Evolutionary conservation across 805 yeast genomes (phyloP), one percentile per base, ranked within the genome.

Genomic region (Schizosaccharomyces osmophilus): DNA sequence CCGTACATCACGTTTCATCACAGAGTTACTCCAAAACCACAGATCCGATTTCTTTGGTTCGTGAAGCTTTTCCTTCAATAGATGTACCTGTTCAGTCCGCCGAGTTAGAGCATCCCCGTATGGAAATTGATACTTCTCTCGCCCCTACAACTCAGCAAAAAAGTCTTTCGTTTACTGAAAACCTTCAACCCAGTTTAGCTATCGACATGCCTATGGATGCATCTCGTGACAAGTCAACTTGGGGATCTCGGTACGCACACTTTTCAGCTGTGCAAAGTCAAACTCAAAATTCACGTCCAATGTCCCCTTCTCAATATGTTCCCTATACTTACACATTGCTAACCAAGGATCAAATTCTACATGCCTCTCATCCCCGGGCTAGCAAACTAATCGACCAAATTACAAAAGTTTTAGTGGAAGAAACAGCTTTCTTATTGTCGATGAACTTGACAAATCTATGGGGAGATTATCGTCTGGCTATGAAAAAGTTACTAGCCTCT

Each of bases 1-100:
- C 87, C 57, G 71, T 83, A n/a, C 60, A 57, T 32, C 42, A 26
- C 5, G 36, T 57, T 19, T 19, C 19, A 32, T 29, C 60, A 22
- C 22, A n/a, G 15, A 29, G 24, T 8, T 32, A 29, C 48, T 13
- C 43, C 48, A 51, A 51, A 51, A 4, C 31, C 57, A 22, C 22
- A 17, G 5, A 51, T 24, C 15, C 57, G 13, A 29, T 29, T 2
- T 51, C 57, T 22, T 1, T 45, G 13, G 8, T 45, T 17, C 3
- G 26, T n/a, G 17, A n/a, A 1, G 22, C 51, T 45, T 45, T 45
- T 17, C 51, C 51, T 17, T 15, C 26, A 8, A 24, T 24, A 19
- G 22, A 19, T 45, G 22, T 17, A 3, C 4, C 26, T 1, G 26
- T 9, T 36, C 41, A 19, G 17, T 26, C 57, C 19, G 36, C n/a